phyloP scores from a whole-genome alignment of 2,329 filamentous ascomycete species.

The Fusarium xylarioides region DNA sequence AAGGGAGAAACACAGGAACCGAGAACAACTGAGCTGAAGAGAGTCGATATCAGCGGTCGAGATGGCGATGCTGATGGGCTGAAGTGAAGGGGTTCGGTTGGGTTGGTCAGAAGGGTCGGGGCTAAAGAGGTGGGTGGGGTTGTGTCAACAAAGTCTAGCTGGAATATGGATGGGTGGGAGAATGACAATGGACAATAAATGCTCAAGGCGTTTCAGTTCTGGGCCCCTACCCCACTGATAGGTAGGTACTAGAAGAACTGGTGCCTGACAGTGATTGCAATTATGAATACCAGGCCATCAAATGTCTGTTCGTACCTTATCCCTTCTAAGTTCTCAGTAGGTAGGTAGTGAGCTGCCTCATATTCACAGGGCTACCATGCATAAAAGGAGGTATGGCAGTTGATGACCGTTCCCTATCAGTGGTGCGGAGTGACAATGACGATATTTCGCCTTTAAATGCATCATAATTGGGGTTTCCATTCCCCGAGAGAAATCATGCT shows the following conservation, averaged over 20 bases:
- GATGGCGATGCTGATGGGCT: conserved; percentile 17
- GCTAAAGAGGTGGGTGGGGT: conserved; percentile 29
- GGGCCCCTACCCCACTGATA: background rate
- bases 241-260: background rate
- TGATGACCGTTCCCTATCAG: background rate
- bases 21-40: background rate
- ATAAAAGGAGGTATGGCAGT: background rate
- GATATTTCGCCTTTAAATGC: background rate
- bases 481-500: background rate
- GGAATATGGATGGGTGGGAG: conserved; percentile 21
- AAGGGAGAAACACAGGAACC: background rate
- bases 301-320: background rate
- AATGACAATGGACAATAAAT: background rate
- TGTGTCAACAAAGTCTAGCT: conserved; percentile 23
- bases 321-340: background rate
- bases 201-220: conserved; percentile 4
- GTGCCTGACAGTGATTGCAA: background rate
- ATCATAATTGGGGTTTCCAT: background rate
- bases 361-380: background rate
- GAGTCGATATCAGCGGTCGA: conserved; percentile 17
- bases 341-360: background rate
- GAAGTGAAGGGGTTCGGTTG: conserved; percentile 19
- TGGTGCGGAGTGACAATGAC: conserved; percentile 11
- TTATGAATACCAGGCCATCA: background rate
- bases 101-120: conserved; percentile 15